Percentiles rank a stretch among this genome's conserved stretches.
Evolutionary conservation across 1,284 basidiomycete species (phyloP).

Genomic region (Microstroma glucosiphilum): DNA sequence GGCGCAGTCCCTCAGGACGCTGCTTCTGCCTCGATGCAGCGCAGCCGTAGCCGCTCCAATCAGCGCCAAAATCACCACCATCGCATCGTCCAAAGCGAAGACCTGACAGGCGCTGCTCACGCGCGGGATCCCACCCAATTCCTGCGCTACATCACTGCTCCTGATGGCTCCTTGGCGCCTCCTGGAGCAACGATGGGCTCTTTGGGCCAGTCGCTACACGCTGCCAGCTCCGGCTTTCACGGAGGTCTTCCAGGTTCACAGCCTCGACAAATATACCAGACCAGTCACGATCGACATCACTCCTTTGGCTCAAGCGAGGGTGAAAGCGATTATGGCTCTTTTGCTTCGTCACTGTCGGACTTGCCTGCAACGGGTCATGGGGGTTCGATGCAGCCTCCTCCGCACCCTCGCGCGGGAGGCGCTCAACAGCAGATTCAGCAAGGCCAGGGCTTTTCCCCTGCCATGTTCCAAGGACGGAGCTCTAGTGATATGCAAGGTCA

Average conservation of each 20-base stretch:
- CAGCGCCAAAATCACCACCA: slow-evolving; percentile 20
- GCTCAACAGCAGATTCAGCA: slow-evolving; percentile 3
- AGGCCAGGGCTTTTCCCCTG: not conserved
- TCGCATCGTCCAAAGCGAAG: slow-evolving; percentile 33
- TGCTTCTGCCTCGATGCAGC: not conserved
- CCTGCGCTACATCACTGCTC: slow-evolving; percentile 32
- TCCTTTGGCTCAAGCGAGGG: slow-evolving; percentile 30
- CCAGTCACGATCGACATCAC: slow-evolving; percentile 27
- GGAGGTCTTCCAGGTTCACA: slow-evolving; percentile 14
- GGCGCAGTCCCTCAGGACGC: too few species aligned
- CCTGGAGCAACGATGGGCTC: slow-evolving; percentile 20
- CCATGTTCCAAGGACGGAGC: not conserved
- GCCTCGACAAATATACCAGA: slow-evolving; percentile 21
- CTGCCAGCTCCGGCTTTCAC: slow-evolving; percentile 8
- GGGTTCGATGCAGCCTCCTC: not conserved
- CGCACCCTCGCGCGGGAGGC: not conserved
- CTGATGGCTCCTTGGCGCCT: slow-evolving; percentile 37
- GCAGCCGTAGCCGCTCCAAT: slow-evolving; percentile 1
- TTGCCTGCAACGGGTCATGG: too few species aligned
- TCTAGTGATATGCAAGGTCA: not conserved
- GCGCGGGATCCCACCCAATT: slow-evolving; percentile 29
- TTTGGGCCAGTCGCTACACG: slow-evolving; percentile 7
- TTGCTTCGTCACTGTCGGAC: too few species aligned
- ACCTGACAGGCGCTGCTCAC: slow-evolving; percentile 28
- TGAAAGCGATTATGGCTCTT: slow-evolving; percentile 23